Percentiles rank a stretch among this genome's conserved stretches.
These are phyloP conservation scores for Macrotyloma uniflorum DNA, from an alignment of 306 rosid genomes.

Conservation along the genomic window DNA sequence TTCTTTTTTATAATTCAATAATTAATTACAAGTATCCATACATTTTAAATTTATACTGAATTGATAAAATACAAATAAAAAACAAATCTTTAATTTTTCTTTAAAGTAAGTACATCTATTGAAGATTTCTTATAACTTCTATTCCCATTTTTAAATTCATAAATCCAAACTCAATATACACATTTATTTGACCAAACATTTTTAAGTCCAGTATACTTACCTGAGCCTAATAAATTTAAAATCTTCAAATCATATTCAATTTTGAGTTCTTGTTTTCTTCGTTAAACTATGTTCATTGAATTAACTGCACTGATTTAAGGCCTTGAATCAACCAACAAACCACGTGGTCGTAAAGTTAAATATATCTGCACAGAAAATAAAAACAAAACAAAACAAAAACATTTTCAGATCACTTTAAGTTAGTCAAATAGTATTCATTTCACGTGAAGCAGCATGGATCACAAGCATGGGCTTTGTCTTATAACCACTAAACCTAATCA, in stretches of 20 bases:
- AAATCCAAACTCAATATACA: background rate
- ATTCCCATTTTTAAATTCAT: background rate
- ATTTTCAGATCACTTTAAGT: background rate
- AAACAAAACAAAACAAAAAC: background rate
- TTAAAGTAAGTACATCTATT: too few species aligned
- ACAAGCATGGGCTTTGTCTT: background rate
- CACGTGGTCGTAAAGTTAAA: background rate
- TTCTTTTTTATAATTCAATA: background rate
- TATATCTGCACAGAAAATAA: background rate
- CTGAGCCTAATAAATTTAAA: background rate
- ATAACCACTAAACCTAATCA: background rate
- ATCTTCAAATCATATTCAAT: background rate
- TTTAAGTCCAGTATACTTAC: background rate
- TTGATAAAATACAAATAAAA: too few species aligned
- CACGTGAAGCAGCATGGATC: constrained; percentile 34
- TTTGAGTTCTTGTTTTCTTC: background rate
- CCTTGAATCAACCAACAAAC: too few species aligned
- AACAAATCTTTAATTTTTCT: too few species aligned
- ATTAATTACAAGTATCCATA: background rate
- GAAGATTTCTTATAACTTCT: too few species aligned
- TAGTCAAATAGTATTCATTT: constrained; percentile 16
- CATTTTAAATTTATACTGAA: too few species aligned
- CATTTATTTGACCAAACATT: background rate
- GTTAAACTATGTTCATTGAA: background rate
- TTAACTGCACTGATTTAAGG: too few species aligned